Base-by-base conservation (phyloP, 352 stramenopile genomes). In the Phytophthora quininea region DNA sequence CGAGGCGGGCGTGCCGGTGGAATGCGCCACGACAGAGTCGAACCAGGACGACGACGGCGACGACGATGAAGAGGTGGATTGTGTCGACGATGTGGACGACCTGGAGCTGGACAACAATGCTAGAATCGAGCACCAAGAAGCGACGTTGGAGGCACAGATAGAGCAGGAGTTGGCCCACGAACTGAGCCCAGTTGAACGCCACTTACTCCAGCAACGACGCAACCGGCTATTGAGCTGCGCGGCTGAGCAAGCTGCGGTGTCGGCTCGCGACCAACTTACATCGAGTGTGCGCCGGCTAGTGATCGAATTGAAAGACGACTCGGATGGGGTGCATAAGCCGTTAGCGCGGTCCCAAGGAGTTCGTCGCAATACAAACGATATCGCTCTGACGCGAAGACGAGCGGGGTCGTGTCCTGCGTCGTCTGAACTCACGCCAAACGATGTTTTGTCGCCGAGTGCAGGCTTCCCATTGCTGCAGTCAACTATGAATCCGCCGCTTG, bases 221-320 rank as follows among this genome's bases (percentile, higher is more conserved):
- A 66, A 65, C 35, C 65, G 49, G 7, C 53, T 71, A 2, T 49
- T 74, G 46, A 71, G 60, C 30, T 76, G 58, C 43, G 58, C 59
- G 48, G 80, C 76, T 30, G 76, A 89, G 45, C 62, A 68, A 52
- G 66, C 59, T 2, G 57, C 64, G 0, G 29, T 73, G 54, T 67
- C 71, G 63, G 77, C 86, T 30, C 83, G 88, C 47, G 73, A 91
- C 49, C 73, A 89, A 8, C 77, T 96, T 29, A 93, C 86, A 1
- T 79, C 79, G 29, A 92, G 84, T 51, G 70, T 96, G n/a, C 79
- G 88, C 0, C 84, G 86, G 3, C 72, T 96, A 6, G 86, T 93
- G 52, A 87, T 94, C 33, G 69, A 87, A 15, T 67, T 96, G 7
- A 86, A 92, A 66, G 70, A 88, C 31, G 83, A 92, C 30, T 85